Conservation (phyloP, 306 rosid genomes). For the Glycyrrhiza uralensis region DNA sequence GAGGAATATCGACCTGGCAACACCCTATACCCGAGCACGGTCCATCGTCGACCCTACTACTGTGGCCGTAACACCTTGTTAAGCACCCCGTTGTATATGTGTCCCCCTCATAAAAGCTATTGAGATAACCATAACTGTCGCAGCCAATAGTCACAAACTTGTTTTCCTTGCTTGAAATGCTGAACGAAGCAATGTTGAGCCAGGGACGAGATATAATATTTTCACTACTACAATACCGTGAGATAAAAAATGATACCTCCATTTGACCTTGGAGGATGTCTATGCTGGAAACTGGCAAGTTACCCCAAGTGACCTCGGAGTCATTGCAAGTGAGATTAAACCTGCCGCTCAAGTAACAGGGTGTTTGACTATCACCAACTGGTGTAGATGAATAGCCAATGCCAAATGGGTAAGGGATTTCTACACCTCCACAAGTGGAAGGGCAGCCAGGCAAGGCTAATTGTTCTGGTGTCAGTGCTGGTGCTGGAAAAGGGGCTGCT, state of each 20-base stretch:
- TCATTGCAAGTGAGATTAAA: conserved; percentile 11
- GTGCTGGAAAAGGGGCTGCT: no score
- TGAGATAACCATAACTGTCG: neutral
- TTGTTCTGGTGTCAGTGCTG: no score
- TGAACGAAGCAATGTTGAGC: neutral
- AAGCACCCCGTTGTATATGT: no score
- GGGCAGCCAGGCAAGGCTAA: no score
- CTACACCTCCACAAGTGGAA: neutral
- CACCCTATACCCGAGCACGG: conserved; percentile 2
- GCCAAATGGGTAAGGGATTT: conserved; percentile 48
- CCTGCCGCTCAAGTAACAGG: neutral
- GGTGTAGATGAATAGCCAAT: neutral
- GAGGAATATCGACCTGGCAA: conserved; percentile 3
- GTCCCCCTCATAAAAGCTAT: no score
- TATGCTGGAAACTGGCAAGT: neutral
- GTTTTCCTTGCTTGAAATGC: neutral
- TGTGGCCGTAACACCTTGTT: no score
- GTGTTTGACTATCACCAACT: no score
- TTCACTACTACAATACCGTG: no score
- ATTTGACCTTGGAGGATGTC: conserved; percentile 1
- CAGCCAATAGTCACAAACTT: neutral
- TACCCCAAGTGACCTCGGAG: neutral
- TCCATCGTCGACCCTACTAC: neutral
- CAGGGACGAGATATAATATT: no score
- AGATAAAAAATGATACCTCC: neutral